phyloP scores from a whole-genome alignment of 1,139 yeast genomes.

The Saccharomyces hybrid region DNA sequence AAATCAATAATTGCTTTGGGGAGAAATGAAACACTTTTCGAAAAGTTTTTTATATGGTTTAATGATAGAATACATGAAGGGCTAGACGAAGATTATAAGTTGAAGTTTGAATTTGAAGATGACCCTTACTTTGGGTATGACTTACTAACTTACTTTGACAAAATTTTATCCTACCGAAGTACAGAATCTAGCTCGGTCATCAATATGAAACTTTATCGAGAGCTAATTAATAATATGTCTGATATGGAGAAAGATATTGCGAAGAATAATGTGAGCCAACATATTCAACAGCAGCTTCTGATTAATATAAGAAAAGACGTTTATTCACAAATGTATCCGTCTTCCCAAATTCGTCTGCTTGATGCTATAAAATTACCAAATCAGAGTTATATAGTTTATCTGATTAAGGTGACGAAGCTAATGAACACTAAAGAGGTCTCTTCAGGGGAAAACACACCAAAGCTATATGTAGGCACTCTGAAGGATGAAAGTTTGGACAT shows the following conservation, averaged over 20 bases:
- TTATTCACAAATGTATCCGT: not conserved
- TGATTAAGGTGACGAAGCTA: not conserved
- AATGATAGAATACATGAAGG: constrained; percentile 16
- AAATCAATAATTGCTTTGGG: constrained; percentile 4
- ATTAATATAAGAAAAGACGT: not conserved
- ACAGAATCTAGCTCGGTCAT: not conserved
- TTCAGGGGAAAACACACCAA: not conserved
- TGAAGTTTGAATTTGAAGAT: constrained; percentile 7
- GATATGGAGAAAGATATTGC: not conserved
- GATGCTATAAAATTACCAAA: not conserved
- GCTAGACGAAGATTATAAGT: constrained; percentile 19
- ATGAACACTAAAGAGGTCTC: not conserved
- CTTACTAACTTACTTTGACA: constrained; percentile 7
- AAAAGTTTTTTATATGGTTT: constrained; percentile 19
- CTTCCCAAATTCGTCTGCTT: not conserved
- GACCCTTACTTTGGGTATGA: constrained; percentile 9
- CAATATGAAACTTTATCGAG: not conserved
- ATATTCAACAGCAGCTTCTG: not conserved
- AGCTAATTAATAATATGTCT: not conserved
- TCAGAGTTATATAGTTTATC: not conserved
- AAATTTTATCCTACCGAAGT: constrained; percentile 2
- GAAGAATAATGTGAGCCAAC: not conserved
- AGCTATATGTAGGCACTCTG: not conserved
- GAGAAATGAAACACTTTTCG: constrained; percentile 6
- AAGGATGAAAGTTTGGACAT: not conserved